Evolutionary conservation across 2,329 filamentous ascomycete species (phyloP).

Genomic region (Monosporascus sp.): DNA sequence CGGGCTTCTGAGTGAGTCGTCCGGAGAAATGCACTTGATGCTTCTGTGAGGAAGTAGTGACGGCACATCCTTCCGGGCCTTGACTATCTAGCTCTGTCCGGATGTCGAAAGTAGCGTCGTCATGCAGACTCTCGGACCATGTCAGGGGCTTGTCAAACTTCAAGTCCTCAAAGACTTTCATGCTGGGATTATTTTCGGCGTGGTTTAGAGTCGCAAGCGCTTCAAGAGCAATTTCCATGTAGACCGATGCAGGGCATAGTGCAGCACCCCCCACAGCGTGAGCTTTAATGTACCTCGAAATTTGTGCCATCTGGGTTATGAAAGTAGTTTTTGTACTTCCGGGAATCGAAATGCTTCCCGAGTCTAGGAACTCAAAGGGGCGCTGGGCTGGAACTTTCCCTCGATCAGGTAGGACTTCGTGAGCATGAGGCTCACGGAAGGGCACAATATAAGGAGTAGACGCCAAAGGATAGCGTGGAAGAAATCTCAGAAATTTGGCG

Average conservation of each 20-base stretch:
- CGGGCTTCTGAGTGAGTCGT: constrained; percentile 1
- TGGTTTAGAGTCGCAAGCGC: constrained; percentile 3
- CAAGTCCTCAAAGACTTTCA: constrained; percentile 1
- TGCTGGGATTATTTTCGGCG: not conserved
- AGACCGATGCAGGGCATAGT: constrained; percentile 17
- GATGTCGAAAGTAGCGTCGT: not conserved
- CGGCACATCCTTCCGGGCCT: not conserved
- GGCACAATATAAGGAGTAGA: constrained; percentile 7
- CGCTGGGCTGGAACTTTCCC: not conserved
- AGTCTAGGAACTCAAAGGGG: constrained; percentile 9
- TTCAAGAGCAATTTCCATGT: constrained; percentile 18
- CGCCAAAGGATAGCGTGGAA: constrained; percentile 9
- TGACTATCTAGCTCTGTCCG: not conserved
- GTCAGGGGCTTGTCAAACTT: constrained; percentile 3
- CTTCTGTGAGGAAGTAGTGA: not conserved
- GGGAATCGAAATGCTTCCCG: not conserved
- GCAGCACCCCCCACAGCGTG: constrained; percentile 15
- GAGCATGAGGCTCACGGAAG: constrained; percentile 1
- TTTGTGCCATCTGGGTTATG: constrained; percentile 2
- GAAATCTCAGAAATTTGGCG: constrained; percentile 1
- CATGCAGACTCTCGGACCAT: not conserved
- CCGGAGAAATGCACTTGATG: constrained; percentile 5
- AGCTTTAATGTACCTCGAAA: constrained; percentile 13
- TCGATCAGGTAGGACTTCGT: not conserved
- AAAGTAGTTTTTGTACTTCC: constrained; percentile 4